These are phyloP conservation scores for Oidium heveae DNA, from an alignment of 2,329 filamentous ascomycete species.

Conservation along the genomic window DNA sequence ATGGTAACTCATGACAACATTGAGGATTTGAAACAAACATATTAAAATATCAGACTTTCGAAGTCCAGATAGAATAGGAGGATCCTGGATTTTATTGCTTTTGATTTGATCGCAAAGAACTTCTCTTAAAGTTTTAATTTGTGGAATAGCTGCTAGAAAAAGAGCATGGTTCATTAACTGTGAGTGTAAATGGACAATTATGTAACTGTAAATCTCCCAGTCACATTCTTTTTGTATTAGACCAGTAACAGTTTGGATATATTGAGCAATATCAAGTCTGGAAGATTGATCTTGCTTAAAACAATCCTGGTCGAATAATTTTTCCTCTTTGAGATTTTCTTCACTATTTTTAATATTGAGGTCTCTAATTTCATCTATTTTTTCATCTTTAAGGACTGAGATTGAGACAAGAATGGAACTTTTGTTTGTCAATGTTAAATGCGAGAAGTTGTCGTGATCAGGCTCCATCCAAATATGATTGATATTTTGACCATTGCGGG, in stretches of 20 bases:
- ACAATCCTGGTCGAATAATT: neutral
- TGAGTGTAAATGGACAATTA: slow-evolving; percentile 61
- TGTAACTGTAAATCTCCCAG: slow-evolving; percentile 85
- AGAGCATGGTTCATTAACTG: slow-evolving; percentile 78
- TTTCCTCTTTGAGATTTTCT: no score
- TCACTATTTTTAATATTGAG: neutral
- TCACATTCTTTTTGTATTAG: slow-evolving; percentile 51
- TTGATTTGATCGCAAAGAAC: slow-evolving; percentile 66
- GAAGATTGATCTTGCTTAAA: slow-evolving; percentile 1
- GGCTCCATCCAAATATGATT: slow-evolving; percentile 32
- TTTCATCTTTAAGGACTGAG: slow-evolving; percentile 1
- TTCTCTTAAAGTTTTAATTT: slow-evolving; percentile 51
- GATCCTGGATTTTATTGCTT: slow-evolving; percentile 53
- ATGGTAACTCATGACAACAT: slow-evolving; percentile 77
- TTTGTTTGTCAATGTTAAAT: slow-evolving; percentile 13
- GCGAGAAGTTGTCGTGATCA: slow-evolving; percentile 29
- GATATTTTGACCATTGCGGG: slow-evolving; percentile 15
- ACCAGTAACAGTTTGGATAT: slow-evolving; percentile 55
- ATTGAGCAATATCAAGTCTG: slow-evolving; percentile 17
- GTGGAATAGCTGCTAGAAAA: slow-evolving; percentile 46
- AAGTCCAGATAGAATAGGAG: slow-evolving; percentile 51
- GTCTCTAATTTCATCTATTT: neutral
- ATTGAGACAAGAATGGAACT: slow-evolving; percentile 12
- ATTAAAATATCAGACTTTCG: slow-evolving; percentile 74
- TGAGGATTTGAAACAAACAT: slow-evolving; percentile 67